Evolutionary conservation across 805 yeast genomes (phyloP), one percentile per base, ranked within the genome.

Genomic region (Starmerella bombicola): DNA sequence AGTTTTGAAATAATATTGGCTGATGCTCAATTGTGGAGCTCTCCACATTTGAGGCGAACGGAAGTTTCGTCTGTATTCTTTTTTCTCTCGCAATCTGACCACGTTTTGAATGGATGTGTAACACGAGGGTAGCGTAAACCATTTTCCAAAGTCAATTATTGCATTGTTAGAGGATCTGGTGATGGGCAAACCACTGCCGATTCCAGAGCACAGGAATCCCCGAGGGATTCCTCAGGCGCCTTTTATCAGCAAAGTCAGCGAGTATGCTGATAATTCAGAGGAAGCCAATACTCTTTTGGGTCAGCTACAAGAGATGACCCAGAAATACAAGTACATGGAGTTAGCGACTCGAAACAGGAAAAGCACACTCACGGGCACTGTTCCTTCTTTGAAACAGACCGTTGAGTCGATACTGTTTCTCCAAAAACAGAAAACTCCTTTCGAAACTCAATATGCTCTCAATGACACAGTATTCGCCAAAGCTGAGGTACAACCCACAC

Each of bases 221-320:
- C 71, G 97, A 49, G 98, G 98, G 3, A 91, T 91, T 42, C 98
- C 98, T 5, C 80, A 82, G 56, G 98, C 98, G 1, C 95, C 93
- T 30, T 91, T 91, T 60, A 76, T 91, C 38, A 93, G 80, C 47
- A 74, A 75, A 42, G 91, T 86, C 8, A 91, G 76, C 41, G 78
- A 74, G 37, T 73, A 76, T 51, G 71, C 85, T 47, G 79, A 75
- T 54, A 68, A 70, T 50, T 69, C 76, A 2, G 77, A 70, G 33
- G 88, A 83, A 53, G 83, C 80, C 42, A 83, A 79, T 37, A 58
- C 70, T 32, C 68, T 80, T 26, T 72, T 88, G 64, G 67, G 69
- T 36, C 71, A 80, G 51, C 78, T 86, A 58, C 95, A 88, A 62
- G 91, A 83, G 54, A 70, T 94, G 58, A 61, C 84, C 43, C 88